Evolutionary conservation across 805 yeast genomes (phyloP).

Genomic region (Lipomyces kockii): DNA sequence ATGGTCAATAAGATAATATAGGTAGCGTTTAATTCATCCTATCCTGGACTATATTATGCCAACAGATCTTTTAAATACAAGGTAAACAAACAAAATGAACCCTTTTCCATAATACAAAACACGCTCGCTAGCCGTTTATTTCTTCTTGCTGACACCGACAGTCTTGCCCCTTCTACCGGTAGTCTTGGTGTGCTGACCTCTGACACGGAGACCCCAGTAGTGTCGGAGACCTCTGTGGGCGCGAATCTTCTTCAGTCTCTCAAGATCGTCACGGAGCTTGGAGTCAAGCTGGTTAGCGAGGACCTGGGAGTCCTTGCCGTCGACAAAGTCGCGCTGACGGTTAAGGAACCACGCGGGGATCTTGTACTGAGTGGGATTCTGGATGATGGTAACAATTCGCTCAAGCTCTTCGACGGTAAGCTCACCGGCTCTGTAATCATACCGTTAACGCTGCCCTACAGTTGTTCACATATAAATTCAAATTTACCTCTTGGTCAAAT

Average conservation of each 20-base stretch:
- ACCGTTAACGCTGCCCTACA: not conserved
- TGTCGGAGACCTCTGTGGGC: conserved; percentile 99
- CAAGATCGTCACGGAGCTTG: conserved; percentile 99
- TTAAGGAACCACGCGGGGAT: conserved; percentile 99
- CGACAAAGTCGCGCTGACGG: conserved; percentile 98
- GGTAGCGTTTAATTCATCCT: not conserved
- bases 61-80: not conserved
- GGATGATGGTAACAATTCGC: conserved; percentile 99
- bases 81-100: conserved; percentile 16
- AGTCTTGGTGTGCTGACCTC: conserved; percentile 99
- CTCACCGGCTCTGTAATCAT: conserved; percentile 80
- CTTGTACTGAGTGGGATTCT: conserved; percentile 99
- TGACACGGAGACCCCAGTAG: conserved; percentile 99
- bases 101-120: conserved; percentile 24
- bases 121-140: conserved; percentile 36
- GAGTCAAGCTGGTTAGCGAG: conserved; percentile 99
- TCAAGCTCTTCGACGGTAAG: conserved; percentile 99
- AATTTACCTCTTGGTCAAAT: conserved; percentile 77
- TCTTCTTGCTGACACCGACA: conserved; percentile 54
- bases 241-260: conserved; percentile 99
- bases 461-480: not conserved
- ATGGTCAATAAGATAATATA: not conserved
- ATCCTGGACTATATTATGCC: not conserved
- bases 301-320: conserved; percentile 99
- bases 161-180: conserved; percentile 93